phyloP scores from a whole-genome alignment of 805 yeast genomes.

The Zygosaccharomyces gambellarensis region DNA sequence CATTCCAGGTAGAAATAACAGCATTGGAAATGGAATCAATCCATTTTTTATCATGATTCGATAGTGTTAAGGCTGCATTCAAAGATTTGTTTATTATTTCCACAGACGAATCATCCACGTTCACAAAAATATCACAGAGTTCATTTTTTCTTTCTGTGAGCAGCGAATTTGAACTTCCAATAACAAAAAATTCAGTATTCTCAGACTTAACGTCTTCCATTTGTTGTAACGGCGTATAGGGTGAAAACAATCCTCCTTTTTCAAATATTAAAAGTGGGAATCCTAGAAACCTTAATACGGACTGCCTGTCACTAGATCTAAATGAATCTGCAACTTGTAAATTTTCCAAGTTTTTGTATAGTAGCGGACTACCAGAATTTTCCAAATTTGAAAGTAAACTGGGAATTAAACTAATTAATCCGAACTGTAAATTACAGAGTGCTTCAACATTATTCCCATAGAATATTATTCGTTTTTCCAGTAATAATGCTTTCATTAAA shows the following conservation, averaged over 20 bases:
- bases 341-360: constrained; percentile 49
- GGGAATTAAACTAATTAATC: constrained; percentile 79
- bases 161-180: constrained; percentile 86
- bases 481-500: constrained; percentile 68
- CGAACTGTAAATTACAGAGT: constrained; percentile 77
- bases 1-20: constrained; percentile 45
- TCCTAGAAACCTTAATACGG: constrained; percentile 76
- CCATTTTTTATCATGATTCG: constrained; percentile 69
- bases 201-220: constrained; percentile 60
- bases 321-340: constrained; percentile 60
- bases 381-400: constrained; percentile 65
- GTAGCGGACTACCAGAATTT: constrained; percentile 74
- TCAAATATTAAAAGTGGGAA: constrained; percentile 84
- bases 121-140: constrained; percentile 66
- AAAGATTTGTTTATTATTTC: constrained; percentile 43
- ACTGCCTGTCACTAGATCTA: constrained; percentile 70
- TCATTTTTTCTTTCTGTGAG: constrained; percentile 59
- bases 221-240: constrained; percentile 93
- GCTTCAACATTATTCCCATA: constrained; percentile 77
- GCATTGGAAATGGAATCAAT: constrained; percentile 51
- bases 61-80: constrained; percentile 42
- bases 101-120: constrained; percentile 50
- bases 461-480: constrained; percentile 70
- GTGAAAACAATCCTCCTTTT: constrained; percentile 82
- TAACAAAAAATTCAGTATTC: constrained; percentile 58